These are phyloP conservation scores for Alliaria petiolata DNA, from an alignment of 345 rosid species.

Conservation along the genomic window DNA sequence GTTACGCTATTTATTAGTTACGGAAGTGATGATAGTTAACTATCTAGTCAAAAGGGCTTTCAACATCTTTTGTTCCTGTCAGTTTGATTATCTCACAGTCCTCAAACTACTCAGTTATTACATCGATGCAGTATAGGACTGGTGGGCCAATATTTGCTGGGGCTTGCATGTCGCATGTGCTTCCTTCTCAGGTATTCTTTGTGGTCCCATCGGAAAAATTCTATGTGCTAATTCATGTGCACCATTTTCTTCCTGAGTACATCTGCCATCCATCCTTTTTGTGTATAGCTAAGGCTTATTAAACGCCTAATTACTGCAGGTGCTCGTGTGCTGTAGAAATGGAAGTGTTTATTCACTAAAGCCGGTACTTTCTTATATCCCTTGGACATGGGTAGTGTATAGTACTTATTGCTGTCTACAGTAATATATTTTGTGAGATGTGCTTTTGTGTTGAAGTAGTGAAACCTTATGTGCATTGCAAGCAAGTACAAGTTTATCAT, in stretches of 20 bases:
- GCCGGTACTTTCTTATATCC: conserved; percentile 41
- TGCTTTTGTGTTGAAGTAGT: not conserved
- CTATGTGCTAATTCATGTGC: not conserved
- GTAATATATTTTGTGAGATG: not conserved
- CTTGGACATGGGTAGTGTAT: not conserved
- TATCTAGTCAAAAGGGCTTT: conserved; percentile 11
- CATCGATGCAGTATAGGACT: conserved; percentile 48
- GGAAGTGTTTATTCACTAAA: conserved; percentile 76
- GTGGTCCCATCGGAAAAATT: not conserved
- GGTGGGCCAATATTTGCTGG: conserved; percentile 95
- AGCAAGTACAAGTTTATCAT: conserved; percentile 12
- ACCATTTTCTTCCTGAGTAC: not conserved
- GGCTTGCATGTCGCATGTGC: conserved; percentile 56
- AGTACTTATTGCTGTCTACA: not conserved
- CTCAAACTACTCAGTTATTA: not conserved
- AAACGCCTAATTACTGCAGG: conserved; percentile 41
- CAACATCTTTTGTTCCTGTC: conserved; percentile 17
- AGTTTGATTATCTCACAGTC: conserved; percentile 8
- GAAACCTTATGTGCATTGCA: not conserved
- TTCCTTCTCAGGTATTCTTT: conserved; percentile 75
- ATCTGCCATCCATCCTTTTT: not conserved
- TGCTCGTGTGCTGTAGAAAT: conserved; percentile 77
- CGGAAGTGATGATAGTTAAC: not conserved
- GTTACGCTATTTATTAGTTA: not conserved
- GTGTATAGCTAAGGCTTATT: not conserved